Evolutionary conservation across 495 filamentous ascomycete species (phyloP), one percentile per base, ranked within the genome.

Genomic region (Cercophora sp.): DNA sequence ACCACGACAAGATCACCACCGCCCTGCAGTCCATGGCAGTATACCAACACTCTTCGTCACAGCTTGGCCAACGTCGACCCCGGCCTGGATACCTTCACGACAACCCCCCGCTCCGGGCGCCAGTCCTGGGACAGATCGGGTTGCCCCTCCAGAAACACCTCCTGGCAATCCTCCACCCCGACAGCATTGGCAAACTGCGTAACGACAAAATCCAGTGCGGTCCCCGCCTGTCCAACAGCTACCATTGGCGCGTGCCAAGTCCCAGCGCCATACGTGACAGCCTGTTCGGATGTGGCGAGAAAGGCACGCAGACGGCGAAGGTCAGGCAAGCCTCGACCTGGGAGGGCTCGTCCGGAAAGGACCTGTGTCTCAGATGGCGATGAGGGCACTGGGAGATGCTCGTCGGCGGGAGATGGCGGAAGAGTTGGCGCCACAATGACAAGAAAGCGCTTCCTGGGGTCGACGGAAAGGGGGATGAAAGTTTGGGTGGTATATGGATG

Each of bases 161-260:
- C 91, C 73, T 97, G 88, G 60, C 88, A 93, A 70, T 98, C 93
- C 74, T 97, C 93, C 2, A 81, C 73, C 10, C 68, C 81, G 29
- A 91, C 85, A 4, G 88, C 90, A 70, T 94, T 98, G 13, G 84
- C 85, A 72, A 84, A 88, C 70, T 96, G 91, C 63, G 88, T 78
- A 8, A 96, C 91, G 20, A 96, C 82, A 70, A 97, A 98, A 36
- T 76, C 73, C 9, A 78, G 24, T 60, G 86, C 85, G 23, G 90
- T 79, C 18, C 80, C 73, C 27, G 74, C 57, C 40, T 71, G 61
- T 1, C 92, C 93, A 18, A 96, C 62, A 39, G 89, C 91, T 13
- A 87, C 89, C 93, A 98, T 97, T 2, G 93, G 93, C 56, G 92
- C 91, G 78, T 98, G 93, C 92, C 94, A 98, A 36, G 89, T 96